These are phyloP conservation scores for Saccharomycopsis babjevae DNA, from an alignment of 805 yeast species.

Conservation along the genomic window DNA sequence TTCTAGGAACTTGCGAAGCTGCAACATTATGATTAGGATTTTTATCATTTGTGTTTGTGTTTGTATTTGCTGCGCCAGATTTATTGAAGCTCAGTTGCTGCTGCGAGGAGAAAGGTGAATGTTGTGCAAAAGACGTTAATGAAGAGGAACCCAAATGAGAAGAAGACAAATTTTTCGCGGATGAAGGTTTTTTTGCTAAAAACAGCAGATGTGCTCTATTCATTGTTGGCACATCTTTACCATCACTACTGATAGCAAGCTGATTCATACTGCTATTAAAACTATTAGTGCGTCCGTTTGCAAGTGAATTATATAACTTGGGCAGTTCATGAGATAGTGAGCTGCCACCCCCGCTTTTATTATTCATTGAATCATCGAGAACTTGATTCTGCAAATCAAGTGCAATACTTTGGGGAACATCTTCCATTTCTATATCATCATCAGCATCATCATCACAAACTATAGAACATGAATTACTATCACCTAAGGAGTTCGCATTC, in stretches of 20 bases:
- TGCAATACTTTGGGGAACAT: constrained; percentile 17
- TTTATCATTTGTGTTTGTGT: not conserved
- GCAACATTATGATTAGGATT: not conserved
- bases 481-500: not conserved
- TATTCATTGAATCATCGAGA: not conserved
- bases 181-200: constrained; percentile 7
- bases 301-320: not conserved
- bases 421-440: constrained; percentile 9
- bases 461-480: not conserved
- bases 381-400: not conserved
- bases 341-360: not conserved
- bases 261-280: not conserved
- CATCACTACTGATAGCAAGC: not conserved
- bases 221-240: not conserved
- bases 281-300: not conserved
- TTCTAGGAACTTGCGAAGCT: not conserved
- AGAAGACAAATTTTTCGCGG: constrained; percentile 7
- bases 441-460: constrained; percentile 1
- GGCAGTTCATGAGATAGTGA: not conserved
- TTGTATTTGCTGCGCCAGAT: not conserved
- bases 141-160: not conserved
- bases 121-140: not conserved
- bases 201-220: not conserved
- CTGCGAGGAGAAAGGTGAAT: not conserved
- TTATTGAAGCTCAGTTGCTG: not conserved